These are phyloP conservation scores for Candida labiduridarum DNA, from an alignment of 1,139 yeast genomes.

Conservation along the genomic window DNA sequence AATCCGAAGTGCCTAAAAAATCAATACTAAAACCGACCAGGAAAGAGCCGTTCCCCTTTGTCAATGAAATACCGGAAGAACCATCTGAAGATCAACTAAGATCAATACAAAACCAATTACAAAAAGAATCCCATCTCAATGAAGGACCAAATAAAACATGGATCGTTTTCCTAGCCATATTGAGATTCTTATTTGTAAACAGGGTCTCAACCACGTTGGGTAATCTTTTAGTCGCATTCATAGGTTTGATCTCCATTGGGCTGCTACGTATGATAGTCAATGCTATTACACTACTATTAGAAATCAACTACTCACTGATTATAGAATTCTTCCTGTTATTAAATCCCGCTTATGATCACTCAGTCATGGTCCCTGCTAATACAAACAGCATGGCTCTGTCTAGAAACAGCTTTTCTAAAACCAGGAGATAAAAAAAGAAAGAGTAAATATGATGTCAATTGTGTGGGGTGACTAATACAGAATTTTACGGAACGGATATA, in stretches of 20 bases:
- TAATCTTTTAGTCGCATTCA: not conserved
- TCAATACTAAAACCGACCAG: not conserved
- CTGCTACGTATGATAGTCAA: not conserved
- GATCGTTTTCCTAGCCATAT: not conserved
- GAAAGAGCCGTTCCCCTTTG: slow-evolving; percentile 1
- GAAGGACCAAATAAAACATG: not conserved
- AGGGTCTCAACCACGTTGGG: not conserved
- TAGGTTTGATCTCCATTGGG: slow-evolving; percentile 2
- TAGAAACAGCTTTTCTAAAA: not conserved
- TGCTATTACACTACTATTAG: not conserved
- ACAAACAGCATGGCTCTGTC: not conserved
- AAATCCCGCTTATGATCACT: not conserved
- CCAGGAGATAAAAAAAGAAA: not conserved
- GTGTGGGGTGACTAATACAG: too few relatives aligned
- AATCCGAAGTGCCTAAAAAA: not conserved
- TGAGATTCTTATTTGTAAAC: slow-evolving; percentile 1
- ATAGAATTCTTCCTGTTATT: not conserved
- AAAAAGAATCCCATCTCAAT: not conserved
- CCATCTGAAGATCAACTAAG: not conserved
- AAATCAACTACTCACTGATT: not conserved
- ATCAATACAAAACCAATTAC: not conserved
- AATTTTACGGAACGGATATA: too few relatives aligned
- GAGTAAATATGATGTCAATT: not conserved
- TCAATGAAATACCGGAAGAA: not conserved
- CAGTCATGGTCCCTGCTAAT: not conserved